Evolutionary conservation across 2,329 filamentous ascomycete genomes (phyloP).

Genomic region (Aspergillus pseudoviridinutans): DNA sequence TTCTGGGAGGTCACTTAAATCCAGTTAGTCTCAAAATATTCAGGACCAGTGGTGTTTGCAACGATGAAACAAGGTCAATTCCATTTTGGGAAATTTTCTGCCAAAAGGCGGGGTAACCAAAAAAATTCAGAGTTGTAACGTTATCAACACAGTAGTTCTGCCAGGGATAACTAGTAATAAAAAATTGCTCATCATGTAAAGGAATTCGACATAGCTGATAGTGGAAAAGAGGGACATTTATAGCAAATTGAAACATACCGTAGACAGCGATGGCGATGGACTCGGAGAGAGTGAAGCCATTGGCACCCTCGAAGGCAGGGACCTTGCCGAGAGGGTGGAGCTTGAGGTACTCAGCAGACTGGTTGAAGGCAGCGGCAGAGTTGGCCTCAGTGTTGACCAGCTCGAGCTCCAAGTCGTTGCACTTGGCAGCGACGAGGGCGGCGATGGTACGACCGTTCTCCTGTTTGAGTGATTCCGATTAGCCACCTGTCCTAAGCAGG

Average conservation of each 20-base stretch:
- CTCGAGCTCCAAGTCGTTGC: slow-evolving; percentile 91
- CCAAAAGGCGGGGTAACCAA: slow-evolving; percentile 50
- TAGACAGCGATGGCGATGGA: slow-evolving; percentile 95
- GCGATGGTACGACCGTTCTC: slow-evolving; percentile 84
- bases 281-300: slow-evolving; percentile 88
- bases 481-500: slow-evolving; percentile 16
- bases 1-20: slow-evolving; percentile 90
- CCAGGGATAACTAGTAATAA: slow-evolving; percentile 95
- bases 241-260: slow-evolving; percentile 61
- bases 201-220: slow-evolving; percentile 6
- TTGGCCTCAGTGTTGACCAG: slow-evolving; percentile 60
- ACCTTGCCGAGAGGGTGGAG: slow-evolving; percentile 85
- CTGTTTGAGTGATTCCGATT: slow-evolving; percentile 47
- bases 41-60: slow-evolving; percentile 10
- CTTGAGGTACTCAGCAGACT: slow-evolving; percentile 74
- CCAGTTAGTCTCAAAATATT: slow-evolving; percentile 21
- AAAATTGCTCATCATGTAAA: slow-evolving; percentile 68
- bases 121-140: slow-evolving; percentile 61
- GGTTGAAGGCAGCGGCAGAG: slow-evolving; percentile 56
- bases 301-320: slow-evolving; percentile 85
- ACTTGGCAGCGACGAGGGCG: slow-evolving; percentile 92
- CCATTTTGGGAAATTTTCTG: slow-evolving; percentile 14
- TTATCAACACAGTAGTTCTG: slow-evolving; percentile 89
- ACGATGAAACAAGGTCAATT: slow-evolving; percentile 12
- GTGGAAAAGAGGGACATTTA: slow-evolving; percentile 12